Evolutionary conservation across 495 filamentous ascomycete species (phyloP).

Genomic region (Bacidia rubella): DNA sequence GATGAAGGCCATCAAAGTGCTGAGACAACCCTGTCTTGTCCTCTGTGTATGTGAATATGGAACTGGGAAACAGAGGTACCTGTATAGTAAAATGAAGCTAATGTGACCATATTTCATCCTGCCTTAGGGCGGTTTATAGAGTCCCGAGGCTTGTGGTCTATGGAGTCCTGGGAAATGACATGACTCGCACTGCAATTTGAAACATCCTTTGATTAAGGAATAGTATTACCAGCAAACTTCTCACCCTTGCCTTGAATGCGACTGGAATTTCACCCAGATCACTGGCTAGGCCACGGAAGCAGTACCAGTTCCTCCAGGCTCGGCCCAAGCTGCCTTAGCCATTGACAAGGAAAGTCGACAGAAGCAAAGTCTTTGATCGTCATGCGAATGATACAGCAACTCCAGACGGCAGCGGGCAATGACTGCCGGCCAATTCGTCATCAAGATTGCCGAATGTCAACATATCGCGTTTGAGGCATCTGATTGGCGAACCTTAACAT

Average conservation of each 20-base stretch:
- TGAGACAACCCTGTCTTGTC: neutral
- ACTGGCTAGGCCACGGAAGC: too few species aligned
- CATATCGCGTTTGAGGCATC: neutral
- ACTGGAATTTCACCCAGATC: too few species aligned
- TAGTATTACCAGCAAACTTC: neutral
- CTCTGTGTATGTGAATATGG: neutral
- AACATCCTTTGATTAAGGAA: neutral
- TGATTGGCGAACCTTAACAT: neutral
- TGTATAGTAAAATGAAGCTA: neutral
- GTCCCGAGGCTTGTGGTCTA: neutral
- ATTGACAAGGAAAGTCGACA: too few species aligned
- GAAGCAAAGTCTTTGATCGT: too few species aligned
- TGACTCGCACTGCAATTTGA: too few species aligned
- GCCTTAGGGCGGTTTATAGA: neutral
- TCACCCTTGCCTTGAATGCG: too few species aligned
- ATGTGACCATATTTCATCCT: neutral
- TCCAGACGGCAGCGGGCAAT: too few species aligned
- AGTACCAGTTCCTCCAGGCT: too few species aligned
- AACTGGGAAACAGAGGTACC: neutral
- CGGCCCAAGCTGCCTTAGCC: too few species aligned
- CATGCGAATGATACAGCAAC: neutral
- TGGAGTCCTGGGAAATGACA: neutral
- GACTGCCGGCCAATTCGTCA: neutral
- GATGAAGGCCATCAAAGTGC: slow-evolving; percentile 5
- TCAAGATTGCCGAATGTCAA: neutral